Base-by-base conservation (phyloP, 345 rosid species). In the Aurinia saxatilis region DNA sequence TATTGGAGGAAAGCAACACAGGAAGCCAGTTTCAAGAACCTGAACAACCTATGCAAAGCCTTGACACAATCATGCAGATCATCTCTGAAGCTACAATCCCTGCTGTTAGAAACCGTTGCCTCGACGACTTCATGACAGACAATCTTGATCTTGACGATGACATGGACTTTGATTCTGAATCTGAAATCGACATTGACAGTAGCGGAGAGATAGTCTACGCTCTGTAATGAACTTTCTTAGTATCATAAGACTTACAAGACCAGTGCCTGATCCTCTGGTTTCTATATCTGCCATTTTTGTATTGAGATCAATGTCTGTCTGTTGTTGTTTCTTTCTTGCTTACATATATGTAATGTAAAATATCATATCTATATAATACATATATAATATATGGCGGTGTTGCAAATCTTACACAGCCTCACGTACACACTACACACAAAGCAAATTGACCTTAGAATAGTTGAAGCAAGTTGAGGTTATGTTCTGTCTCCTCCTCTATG, bases 161-260 rank as follows among this genome's bases (percentile, higher is more conserved):
- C 68, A 82, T 87, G 97, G 95, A 87, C 70, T 52, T 82, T 7
- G 99, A 90, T 65, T 83, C 84, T 42, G 97, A 90, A 46, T 80
- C 87, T 2, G 99, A 93, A 37, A 86, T 86, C 18, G 99, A 90
- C 57, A 65, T 87, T 37, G 95, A 93, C 69, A 93, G 97, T 72
- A 90, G 99, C 2, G 96, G 96, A 50, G 95, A 93, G 78, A 84
- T 93, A 60, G 78, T 90, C 38, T 87, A 90, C 57, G 97, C 96
- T 9, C 63, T 85, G 61, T 82, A 77, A 76, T 65, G 1, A 2
- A 0, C 2, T 42, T 50, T 10, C 34, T 46, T 38, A 52, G 46
- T 42, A 35, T 49, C 18, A 19, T 13, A 31, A 5, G 27, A 9
- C 38, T 50, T 35, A 25, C 33, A 39, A 18, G 34, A 57, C 49